Conservation (phyloP, 164 flowering plant genomes). For the Macadamia integrifolia region DNA sequence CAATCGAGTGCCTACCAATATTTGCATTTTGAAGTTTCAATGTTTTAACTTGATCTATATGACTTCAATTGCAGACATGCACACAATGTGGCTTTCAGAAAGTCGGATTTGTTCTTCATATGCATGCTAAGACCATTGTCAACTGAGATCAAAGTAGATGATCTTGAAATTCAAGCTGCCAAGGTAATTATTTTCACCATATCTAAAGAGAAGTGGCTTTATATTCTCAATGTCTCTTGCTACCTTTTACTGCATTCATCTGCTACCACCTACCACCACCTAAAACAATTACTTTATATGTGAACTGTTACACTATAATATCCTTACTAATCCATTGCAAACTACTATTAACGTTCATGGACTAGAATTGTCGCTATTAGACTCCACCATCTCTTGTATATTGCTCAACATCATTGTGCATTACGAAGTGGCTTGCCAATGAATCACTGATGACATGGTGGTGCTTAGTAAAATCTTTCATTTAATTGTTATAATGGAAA, state of each 20-base stretch:
- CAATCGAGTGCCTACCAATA: too few relatives aligned
- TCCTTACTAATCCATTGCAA: not conserved
- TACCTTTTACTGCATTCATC: not conserved
- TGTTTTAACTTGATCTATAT: not conserved
- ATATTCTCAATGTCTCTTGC: constrained; percentile 1
- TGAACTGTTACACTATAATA: not conserved
- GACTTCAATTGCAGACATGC: constrained; percentile 61
- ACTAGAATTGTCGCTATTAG: not conserved
- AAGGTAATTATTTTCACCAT: constrained; percentile 45
- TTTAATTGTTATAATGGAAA: not conserved
- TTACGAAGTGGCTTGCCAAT: not conserved
- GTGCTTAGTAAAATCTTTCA: not conserved
- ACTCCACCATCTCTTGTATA: not conserved
- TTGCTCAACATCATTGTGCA: not conserved
- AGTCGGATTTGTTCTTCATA: constrained; percentile 83
- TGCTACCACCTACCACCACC: not conserved
- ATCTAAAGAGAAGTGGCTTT: not conserved
- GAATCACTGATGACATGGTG: not conserved
- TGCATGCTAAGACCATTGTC: constrained; percentile 76
- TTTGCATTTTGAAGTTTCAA: too few relatives aligned
- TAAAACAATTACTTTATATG: not conserved
- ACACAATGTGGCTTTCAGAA: constrained; percentile 68
- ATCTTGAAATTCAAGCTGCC: constrained; percentile 73
- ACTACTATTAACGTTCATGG: not conserved
- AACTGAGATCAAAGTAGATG: constrained; percentile 53